phyloP scores from a whole-genome alignment of 148 eudicot species.

The Dysphania ambrosioides region DNA sequence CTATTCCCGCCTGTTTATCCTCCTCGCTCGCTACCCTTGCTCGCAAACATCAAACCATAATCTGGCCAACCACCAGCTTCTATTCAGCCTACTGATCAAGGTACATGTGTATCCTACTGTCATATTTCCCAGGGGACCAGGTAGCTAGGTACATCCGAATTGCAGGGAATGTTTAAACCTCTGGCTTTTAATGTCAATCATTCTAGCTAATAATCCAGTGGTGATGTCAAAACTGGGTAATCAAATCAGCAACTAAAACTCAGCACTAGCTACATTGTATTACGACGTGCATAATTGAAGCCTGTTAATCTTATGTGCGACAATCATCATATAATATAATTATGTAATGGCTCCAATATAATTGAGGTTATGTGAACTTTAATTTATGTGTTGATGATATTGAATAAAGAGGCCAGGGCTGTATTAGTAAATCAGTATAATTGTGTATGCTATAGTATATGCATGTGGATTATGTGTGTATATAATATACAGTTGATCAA shows the following conservation, averaged over 20 bases:
- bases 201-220: conserved; percentile 20
- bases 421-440: too few relatives aligned
- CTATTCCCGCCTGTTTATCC: conserved; percentile 29
- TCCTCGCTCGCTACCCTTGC: conserved; percentile 12
- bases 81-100: not conserved
- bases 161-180: conserved; percentile 22
- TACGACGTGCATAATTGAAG: not conserved
- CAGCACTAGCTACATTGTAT: not conserved
- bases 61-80: not conserved
- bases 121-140: conserved; percentile 16
- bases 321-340: too few relatives aligned
- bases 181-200: conserved; percentile 23
- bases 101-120: not conserved
- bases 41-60: not conserved
- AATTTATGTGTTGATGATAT: too few relatives aligned
- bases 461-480: too few relatives aligned
- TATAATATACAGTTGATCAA: too few relatives aligned
- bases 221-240: conserved; percentile 21
- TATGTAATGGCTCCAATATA: too few relatives aligned
- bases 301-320: not conserved
- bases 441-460: too few relatives aligned
- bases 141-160: conserved; percentile 6
- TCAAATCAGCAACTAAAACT: not conserved
- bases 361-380: too few relatives aligned
- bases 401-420: too few relatives aligned